Evolutionary conservation across 768 basidiomycete species (phyloP).

Genomic region (Boletellus emodensis): DNA sequence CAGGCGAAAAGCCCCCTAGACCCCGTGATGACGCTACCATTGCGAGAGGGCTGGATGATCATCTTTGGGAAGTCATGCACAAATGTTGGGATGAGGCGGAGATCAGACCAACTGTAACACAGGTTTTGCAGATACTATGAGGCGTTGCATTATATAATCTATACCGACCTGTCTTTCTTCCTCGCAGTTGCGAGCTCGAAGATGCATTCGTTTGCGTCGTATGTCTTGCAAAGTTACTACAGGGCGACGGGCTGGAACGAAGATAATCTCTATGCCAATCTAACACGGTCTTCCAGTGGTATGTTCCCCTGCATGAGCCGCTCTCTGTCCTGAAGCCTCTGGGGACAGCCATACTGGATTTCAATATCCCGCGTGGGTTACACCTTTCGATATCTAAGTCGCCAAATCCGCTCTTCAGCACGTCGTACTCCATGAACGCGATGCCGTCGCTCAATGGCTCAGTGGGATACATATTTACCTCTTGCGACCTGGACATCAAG

Average conservation of each 20-base stretch:
- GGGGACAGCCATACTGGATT: constrained; percentile 80
- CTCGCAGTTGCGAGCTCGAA: background rate
- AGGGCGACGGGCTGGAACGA: constrained; percentile 95
- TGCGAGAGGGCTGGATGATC: constrained; percentile 43
- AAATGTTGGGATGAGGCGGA: constrained; percentile 41
- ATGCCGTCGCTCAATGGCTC: constrained; percentile 92
- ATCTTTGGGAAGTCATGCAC: constrained; percentile 42
- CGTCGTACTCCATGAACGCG: constrained; percentile 89
- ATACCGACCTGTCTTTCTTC: background rate
- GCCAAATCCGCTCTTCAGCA: constrained; percentile 84
- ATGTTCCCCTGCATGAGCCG: constrained; percentile 16
- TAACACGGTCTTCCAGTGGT: constrained; percentile 91
- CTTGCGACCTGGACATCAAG: constrained; percentile 73
- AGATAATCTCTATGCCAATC: constrained; percentile 87
- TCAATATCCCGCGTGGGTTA: constrained; percentile 76
- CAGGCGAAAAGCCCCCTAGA: constrained; percentile 41
- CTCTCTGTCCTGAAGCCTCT: constrained; percentile 3
- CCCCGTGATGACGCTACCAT: constrained; percentile 34
- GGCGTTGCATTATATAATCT: constrained; percentile 14
- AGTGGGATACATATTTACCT: constrained; percentile 89
- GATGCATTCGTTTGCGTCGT: constrained; percentile 86
- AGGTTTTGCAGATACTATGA: constrained; percentile 28
- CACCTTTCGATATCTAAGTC: constrained; percentile 83
- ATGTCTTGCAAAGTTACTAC: constrained; percentile 87
- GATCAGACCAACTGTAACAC: constrained; percentile 39